Percentiles rank a stretch among this genome's conserved stretches.
Evolutionary conservation across 2,329 filamentous ascomycete genomes (phyloP).

Genomic region (Colletotrichum sojae): DNA sequence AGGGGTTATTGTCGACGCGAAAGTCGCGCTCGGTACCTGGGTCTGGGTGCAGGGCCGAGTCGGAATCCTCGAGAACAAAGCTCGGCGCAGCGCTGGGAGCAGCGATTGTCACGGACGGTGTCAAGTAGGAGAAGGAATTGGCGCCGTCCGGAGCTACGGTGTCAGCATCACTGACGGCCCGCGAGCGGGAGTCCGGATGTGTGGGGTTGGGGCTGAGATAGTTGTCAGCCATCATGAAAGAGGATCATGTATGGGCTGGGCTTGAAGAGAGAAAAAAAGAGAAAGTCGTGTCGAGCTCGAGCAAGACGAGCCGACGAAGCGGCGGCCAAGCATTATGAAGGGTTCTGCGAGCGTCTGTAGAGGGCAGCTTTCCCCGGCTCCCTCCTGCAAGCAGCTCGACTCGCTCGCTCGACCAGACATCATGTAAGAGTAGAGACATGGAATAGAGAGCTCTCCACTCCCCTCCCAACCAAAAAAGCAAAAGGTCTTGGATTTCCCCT

Average conservation of each 20-base stretch:
- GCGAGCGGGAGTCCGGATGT: conserved; percentile 28
- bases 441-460: conserved; percentile 27
- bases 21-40: conserved; percentile 80
- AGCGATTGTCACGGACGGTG: conserved; percentile 38
- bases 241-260: conserved; percentile 15
- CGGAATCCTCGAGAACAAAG: conserved; percentile 45
- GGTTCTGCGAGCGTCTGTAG: conserved; percentile 1
- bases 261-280: neutral
- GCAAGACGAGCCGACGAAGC: conserved; percentile 36
- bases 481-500: neutral
- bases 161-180: conserved; percentile 38
- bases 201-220: conserved; percentile 34
- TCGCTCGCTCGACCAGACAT: neutral
- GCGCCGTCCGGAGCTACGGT: conserved; percentile 32
- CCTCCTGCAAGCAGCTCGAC: conserved; percentile 15
- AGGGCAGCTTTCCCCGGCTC: conserved; percentile 30
- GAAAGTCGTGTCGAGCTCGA: conserved; percentile 35
- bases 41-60: conserved; percentile 75
- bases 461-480: conserved; percentile 6
- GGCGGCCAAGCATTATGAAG: conserved; percentile 36
- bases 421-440: conserved; percentile 13
- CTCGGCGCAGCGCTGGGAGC: conserved; percentile 33
- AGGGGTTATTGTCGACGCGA: conserved; percentile 77
- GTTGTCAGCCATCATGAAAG: conserved; percentile 29
- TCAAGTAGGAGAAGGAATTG: conserved; percentile 46